Percentiles rank a stretch among this genome's conserved stretches.
Conservation (phyloP, 345 rosid species). For the Aquilaria malaccensis region DNA sequence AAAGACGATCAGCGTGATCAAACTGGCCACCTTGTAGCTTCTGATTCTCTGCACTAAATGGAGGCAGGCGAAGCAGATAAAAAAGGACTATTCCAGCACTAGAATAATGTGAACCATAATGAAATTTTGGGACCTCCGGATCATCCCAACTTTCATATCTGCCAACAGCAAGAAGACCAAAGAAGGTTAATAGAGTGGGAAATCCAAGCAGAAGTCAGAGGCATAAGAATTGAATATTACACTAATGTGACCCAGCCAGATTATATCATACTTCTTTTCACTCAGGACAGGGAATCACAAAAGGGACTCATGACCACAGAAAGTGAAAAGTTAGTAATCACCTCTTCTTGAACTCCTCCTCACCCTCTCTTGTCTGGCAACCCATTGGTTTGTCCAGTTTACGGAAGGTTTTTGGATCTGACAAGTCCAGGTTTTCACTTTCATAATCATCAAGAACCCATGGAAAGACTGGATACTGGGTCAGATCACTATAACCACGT, state of each 20-base stretch:
- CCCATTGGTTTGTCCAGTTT: constrained; percentile 94
- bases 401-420: constrained; percentile 73
- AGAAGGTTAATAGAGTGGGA: not conserved
- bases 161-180: constrained; percentile 15
- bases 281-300: too few relatives aligned
- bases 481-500: constrained; percentile 94
- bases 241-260: too few relatives aligned
- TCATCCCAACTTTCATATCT: constrained; percentile 97
- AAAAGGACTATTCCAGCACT: constrained; percentile 96
- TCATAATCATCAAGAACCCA: constrained; percentile 94
- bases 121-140: constrained; percentile 93
- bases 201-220: not conserved
- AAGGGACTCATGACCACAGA: too few relatives aligned
- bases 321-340: constrained; percentile 16
- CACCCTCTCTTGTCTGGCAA: constrained; percentile 88
- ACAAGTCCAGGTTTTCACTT: constrained; percentile 68
- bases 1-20: constrained; percentile 96
- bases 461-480: constrained; percentile 95
- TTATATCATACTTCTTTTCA: too few relatives aligned
- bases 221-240: constrained; percentile 4
- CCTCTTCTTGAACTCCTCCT: constrained; percentile 94
- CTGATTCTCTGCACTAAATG: constrained; percentile 89
- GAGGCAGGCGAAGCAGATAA: constrained; percentile 89
- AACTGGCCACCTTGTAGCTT: constrained; percentile 97
- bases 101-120: constrained; percentile 96